A percentile compares a stretch with the other conserved stretches of the same genome.
Evolutionary conservation across 129 eudicot genomes (phyloP).

Genomic region (Ambrosia artemisiifolia): DNA sequence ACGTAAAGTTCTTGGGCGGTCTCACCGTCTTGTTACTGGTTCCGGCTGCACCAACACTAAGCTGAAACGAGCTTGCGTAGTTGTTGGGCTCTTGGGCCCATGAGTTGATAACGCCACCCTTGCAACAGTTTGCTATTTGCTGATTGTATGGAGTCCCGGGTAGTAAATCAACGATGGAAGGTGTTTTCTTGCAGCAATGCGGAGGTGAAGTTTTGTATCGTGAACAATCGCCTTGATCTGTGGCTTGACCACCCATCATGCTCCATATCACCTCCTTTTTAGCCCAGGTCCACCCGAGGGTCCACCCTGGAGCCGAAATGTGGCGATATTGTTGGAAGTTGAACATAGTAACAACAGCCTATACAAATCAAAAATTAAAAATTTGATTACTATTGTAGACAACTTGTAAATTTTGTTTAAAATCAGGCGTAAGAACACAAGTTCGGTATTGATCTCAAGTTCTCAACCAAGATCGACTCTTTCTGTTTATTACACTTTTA

Average conservation of each 20-base stretch:
- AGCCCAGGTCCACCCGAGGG: constrained; percentile 96
- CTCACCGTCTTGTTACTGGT: constrained; percentile 80
- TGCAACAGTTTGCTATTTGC: constrained; percentile 90
- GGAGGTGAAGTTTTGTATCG: constrained; percentile 72
- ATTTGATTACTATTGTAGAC: not conserved
- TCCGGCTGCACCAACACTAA: constrained; percentile 90
- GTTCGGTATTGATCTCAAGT: too few species aligned
- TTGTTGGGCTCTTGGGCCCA: constrained; percentile 84
- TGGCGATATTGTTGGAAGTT: constrained; percentile 94
- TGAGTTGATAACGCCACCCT: constrained; percentile 88
- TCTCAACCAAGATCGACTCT: too few species aligned
- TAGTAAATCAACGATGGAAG: constrained; percentile 73
- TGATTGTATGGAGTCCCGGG: constrained; percentile 96
- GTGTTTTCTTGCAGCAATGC: constrained; percentile 83
- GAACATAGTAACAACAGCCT: constrained; percentile 91
- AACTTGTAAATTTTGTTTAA: not conserved
- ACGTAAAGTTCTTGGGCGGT: constrained; percentile 77
- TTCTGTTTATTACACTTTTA: too few species aligned
- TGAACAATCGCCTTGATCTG: constrained; percentile 96
- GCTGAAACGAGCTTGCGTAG: constrained; percentile 76
- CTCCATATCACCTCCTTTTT: constrained; percentile 92
- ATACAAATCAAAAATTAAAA: constrained; percentile 6
- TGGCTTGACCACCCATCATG: constrained; percentile 93
- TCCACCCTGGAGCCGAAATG: constrained; percentile 93
- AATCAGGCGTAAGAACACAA: too few species aligned